Conservation (phyloP, 441 rosid species). For the Populus trichocarpa region DNA sequence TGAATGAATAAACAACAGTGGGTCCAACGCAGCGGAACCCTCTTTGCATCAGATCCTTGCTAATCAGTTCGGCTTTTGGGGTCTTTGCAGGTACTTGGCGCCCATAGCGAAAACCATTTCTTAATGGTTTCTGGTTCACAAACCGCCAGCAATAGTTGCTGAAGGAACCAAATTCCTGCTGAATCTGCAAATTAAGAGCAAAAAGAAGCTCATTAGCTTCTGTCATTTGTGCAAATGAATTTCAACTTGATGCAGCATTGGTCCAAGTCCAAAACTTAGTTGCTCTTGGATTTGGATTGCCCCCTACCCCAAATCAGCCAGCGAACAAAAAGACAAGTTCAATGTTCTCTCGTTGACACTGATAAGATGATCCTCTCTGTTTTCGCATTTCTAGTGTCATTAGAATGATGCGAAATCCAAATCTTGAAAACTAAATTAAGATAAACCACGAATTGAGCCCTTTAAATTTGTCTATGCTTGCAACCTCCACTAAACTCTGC, state of each 20-base stretch:
- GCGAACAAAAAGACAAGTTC: not conserved
- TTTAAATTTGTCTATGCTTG: not conserved
- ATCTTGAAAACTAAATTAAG: not conserved
- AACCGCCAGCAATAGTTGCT: conserved; percentile 77
- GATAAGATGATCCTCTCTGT: not conserved
- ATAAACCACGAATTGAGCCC: not conserved
- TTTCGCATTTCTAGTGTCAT: not conserved
- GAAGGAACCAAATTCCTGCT: conserved; percentile 80
- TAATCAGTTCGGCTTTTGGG: conserved; percentile 77
- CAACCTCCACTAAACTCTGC: not conserved
- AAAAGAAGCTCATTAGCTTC: not conserved
- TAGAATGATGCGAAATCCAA: not conserved
- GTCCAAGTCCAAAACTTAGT: not conserved
- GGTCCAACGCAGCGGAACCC: conserved; percentile 93
- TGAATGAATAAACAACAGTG: conserved; percentile 73
- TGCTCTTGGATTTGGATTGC: not conserved
- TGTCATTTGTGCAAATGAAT: not conserved
- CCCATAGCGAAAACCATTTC: conserved; percentile 59
- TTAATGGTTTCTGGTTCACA: conserved; percentile 55
- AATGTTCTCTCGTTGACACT: not conserved
- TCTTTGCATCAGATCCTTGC: conserved; percentile 91
- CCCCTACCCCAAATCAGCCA: not conserved
- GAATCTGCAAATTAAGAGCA: conserved; percentile 49
- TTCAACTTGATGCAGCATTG: not conserved
- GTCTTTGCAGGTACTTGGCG: conserved; percentile 84